Base-by-base conservation (phyloP, 768 basidiomycete genomes). In the Boletus reticulatus region DNA sequence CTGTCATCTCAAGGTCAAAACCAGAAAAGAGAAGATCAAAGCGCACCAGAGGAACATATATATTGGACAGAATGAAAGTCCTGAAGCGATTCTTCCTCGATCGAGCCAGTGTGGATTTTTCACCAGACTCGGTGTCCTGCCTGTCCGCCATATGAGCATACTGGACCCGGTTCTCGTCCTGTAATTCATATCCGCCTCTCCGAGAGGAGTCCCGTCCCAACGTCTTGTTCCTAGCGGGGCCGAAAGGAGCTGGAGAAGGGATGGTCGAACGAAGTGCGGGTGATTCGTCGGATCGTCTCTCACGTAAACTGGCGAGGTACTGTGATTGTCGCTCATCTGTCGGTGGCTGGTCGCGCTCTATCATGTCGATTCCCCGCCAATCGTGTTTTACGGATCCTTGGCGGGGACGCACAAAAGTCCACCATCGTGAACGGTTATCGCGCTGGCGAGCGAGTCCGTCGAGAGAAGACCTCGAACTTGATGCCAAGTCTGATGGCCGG, bases 31-130 rank as follows among this genome's bases (percentile, higher is more conserved):
- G 11, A 50, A 47, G 31, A 22, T 11, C 17, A 48, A 22, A 42
- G 71, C 82, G 50, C 61, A 92, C 92, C 75, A 94, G 66, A 48
- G 92, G 92, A 49, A 91, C 87, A 68, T 91, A 91, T 51, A 80
- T 71, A 60, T 93, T 90, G 47, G 79, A 81, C 42, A 94, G 73
- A 56, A 92, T 81, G 63, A 90, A 94, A 10, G 75, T 68, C 46
- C 88, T 80, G 46, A 88, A 62, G 42, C 78, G 75, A 62, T 83
- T 85, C 65, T 63, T 75, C 43, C 74, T 63, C 56, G 71, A 68
- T 57, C 57, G 71, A 57, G 67, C 65, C 63, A 60, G 52, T 1
- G 53, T 60, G 36, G 59, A 47, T 62, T 67, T 70, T 44, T 70
- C 67, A 13, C 65, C 66, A 13, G 70, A 72, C 43, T 73, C 72